Evolutionary conservation across 257 asterid genomes (phyloP).

Genomic region (Fraxinus anomala): DNA sequence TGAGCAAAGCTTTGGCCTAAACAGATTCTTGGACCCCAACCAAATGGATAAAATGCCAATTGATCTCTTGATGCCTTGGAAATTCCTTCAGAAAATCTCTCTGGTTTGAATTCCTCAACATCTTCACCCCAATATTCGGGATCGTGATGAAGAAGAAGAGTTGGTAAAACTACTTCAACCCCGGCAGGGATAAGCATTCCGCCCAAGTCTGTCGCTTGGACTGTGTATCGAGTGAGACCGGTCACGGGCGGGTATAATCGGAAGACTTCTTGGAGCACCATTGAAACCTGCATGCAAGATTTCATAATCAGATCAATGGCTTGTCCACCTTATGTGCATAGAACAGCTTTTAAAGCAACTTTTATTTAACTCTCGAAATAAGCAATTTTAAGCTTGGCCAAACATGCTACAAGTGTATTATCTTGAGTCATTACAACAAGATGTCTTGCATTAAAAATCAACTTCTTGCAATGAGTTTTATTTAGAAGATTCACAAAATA

Average conservation of each 20-base stretch:
- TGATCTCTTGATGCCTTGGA: slow-evolving; percentile 19
- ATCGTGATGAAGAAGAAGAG: slow-evolving; percentile 14
- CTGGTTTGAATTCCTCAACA: slow-evolving; percentile 25
- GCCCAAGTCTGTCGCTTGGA: neutral
- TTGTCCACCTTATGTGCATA: neutral
- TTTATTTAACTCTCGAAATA: neutral
- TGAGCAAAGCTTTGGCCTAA: slow-evolving; percentile 1
- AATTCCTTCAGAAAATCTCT: slow-evolving; percentile 24
- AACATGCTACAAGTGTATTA: no score
- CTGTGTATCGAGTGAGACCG: neutral
- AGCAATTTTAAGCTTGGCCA: neutral
- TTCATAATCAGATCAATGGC: neutral
- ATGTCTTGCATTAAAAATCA: no score
- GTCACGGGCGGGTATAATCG: slow-evolving; percentile 20
- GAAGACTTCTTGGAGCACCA: slow-evolving; percentile 22
- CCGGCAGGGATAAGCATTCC: slow-evolving; percentile 17
- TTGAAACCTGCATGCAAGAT: slow-evolving; percentile 1
- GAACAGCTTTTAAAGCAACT: neutral
- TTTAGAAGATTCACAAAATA: no score
- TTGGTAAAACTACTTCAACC: slow-evolving; percentile 14
- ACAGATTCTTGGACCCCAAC: slow-evolving; percentile 19
- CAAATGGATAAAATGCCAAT: slow-evolving; percentile 22
- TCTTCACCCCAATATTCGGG: slow-evolving; percentile 28
- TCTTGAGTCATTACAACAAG: no score
- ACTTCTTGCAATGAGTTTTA: no score